These are phyloP conservation scores for Metschnikowia dekortorum DNA, from an alignment of 805 yeast genomes.

Conservation along the genomic window DNA sequence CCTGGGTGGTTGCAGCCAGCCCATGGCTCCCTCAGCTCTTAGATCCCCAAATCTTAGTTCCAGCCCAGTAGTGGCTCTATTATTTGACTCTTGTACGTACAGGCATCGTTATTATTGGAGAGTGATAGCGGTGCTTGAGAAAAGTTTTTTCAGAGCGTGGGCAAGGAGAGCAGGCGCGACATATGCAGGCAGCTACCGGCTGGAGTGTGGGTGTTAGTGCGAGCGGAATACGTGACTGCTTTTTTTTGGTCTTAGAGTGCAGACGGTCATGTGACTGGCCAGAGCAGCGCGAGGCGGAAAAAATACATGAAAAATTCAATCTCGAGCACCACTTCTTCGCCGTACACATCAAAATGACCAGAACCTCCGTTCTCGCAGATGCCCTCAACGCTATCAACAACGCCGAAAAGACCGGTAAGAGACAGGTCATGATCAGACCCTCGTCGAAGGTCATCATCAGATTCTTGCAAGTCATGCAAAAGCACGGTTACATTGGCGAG, in stretches of 20 bases:
- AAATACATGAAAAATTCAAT: conserved; percentile 3
- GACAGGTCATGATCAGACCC: conserved; percentile 97
- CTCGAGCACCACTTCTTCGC: neutral
- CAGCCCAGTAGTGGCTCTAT: neutral
- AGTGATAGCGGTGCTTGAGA: conserved; percentile 8
- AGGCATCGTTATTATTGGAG: conserved; percentile 33
- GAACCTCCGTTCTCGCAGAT: conserved; percentile 97
- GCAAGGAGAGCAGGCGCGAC: conserved; percentile 4
- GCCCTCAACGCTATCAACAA: conserved; percentile 97
- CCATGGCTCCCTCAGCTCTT: no score
- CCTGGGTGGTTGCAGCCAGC: no score
- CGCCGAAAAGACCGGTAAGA: conserved; percentile 99
- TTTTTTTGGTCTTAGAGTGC: conserved; percentile 4
- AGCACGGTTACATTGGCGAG: conserved; percentile 52
- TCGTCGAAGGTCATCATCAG: conserved; percentile 97
- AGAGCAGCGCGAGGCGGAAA: conserved; percentile 2
- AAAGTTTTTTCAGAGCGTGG: conserved; percentile 15
- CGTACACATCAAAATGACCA: conserved; percentile 59
- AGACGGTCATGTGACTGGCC: neutral
- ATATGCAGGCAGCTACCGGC: conserved; percentile 4
- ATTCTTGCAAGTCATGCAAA: conserved; percentile 95
- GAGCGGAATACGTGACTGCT: conserved; percentile 14
- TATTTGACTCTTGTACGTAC: conserved; percentile 26
- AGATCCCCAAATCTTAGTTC: no score
- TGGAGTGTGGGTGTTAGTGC: neutral